These are phyloP conservation scores for Microsporum ferrugineum DNA, from an alignment of 2,329 filamentous ascomycete species.

Conservation along the genomic window DNA sequence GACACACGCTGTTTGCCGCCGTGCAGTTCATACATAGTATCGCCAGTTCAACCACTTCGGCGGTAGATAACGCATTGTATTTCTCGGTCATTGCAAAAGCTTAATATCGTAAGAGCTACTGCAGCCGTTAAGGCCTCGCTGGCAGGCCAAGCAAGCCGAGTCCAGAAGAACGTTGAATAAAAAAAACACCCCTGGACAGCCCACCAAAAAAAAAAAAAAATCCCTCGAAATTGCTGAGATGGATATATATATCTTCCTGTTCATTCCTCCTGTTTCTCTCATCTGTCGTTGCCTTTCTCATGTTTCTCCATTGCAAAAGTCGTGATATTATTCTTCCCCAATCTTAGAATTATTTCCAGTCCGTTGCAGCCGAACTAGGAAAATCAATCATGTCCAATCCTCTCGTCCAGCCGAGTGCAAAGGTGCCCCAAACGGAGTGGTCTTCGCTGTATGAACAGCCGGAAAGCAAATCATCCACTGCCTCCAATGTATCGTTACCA, in stretches of 20 bases:
- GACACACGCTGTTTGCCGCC: not conserved
- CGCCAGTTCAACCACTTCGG: not conserved
- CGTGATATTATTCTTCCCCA: not conserved
- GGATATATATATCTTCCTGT: not conserved
- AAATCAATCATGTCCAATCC: not conserved
- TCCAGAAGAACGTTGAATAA: not conserved
- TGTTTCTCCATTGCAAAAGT: not conserved
- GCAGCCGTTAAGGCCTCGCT: not conserved
- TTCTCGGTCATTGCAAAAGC: not conserved
- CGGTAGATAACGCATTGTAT: not conserved
- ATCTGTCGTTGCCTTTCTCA: not conserved
- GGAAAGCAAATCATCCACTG: not conserved
- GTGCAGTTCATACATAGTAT: not conserved
- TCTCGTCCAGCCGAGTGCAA: not conserved
- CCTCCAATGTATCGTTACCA: slow-evolving; percentile 10
- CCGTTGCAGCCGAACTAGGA: not conserved
- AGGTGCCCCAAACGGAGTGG: not conserved
- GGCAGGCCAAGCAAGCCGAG: slow-evolving; percentile 1
- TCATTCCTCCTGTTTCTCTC: not conserved
- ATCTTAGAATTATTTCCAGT: not conserved
- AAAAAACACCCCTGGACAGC: not conserved
- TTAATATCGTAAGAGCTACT: not conserved
- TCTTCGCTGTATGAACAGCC: not conserved
- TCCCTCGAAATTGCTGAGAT: not conserved
- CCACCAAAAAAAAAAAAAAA: not conserved